Evolutionary conservation across 2,329 filamentous ascomycete species (phyloP).

Genomic region (Fusarium robinianum): DNA sequence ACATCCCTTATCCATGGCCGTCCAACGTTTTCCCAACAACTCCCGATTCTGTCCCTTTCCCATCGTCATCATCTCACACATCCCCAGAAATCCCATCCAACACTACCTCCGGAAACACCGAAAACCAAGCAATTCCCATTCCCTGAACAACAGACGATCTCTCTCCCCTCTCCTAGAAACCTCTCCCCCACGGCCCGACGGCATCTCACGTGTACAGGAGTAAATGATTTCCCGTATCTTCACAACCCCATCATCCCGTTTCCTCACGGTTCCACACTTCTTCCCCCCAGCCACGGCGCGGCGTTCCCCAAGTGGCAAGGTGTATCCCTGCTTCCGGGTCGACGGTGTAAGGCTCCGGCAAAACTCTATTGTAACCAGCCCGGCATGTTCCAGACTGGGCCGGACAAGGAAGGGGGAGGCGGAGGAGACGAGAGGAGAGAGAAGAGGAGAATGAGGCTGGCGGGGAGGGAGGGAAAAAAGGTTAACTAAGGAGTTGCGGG

Average conservation of each 20-base stretch:
- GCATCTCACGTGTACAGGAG: conserved; percentile 26
- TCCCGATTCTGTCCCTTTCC: conserved; percentile 7
- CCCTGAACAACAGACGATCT: too few relatives aligned
- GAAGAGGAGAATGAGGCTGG: not conserved
- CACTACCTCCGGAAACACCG: too few relatives aligned
- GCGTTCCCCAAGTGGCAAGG: conserved; percentile 30
- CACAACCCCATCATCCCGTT: too few relatives aligned
- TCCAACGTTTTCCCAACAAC: conserved; percentile 1
- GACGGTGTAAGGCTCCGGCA: conserved; percentile 9
- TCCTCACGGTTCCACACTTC: conserved; percentile 2
- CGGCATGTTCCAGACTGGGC: conserved; percentile 2
- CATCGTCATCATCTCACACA: not conserved
- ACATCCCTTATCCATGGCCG: not conserved
- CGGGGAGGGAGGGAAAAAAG: not conserved
- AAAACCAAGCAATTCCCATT: too few relatives aligned
- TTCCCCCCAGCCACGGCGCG: conserved; percentile 20
- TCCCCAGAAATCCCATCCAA: conserved; percentile 14
- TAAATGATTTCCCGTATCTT: not conserved
- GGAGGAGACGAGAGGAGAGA: not conserved
- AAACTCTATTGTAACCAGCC: conserved; percentile 30
- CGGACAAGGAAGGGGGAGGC: not conserved
- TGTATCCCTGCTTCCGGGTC: conserved; percentile 7
- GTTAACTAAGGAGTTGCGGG: too few relatives aligned
- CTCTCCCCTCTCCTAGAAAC: too few relatives aligned
- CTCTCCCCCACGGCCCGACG: too few relatives aligned